Evolutionary conservation across 1,284 basidiomycete genomes (phyloP).

Genomic region (Ustanciosporium gigantosporum): DNA sequence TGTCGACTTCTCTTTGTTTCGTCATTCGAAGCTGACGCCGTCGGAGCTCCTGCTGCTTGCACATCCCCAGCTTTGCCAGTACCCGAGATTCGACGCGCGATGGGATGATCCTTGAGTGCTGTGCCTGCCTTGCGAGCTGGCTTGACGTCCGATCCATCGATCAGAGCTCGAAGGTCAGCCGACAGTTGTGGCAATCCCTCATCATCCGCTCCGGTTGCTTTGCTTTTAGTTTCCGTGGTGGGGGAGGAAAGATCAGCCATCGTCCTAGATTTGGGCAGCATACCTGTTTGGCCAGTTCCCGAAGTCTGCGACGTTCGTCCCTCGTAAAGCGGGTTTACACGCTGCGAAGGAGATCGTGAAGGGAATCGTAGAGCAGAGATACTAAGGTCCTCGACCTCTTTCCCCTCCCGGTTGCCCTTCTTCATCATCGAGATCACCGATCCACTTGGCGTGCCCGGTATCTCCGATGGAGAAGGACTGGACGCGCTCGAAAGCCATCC

Average conservation of each 20-base stretch:
- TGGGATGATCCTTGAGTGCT: constrained; percentile 41
- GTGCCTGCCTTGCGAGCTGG: constrained; percentile 37
- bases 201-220: constrained; percentile 4
- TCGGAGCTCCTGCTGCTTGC: constrained; percentile 1
- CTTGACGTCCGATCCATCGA: constrained; percentile 31
- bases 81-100: constrained; percentile 23
- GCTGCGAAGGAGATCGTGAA: constrained; percentile 28
- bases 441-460: constrained; percentile 40
- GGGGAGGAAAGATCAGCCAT: constrained; percentile 20
- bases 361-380: neutral
- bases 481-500: constrained; percentile 43
- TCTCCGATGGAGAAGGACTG: constrained; percentile 26
- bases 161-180: constrained; percentile 40
- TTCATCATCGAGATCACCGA: constrained; percentile 39
- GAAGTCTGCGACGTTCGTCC: constrained; percentile 1
- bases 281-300: neutral
- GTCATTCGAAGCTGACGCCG: constrained; percentile 1
- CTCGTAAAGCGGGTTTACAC: constrained; percentile 26
- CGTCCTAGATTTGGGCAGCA: constrained; percentile 24
- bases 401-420: constrained; percentile 10
- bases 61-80: constrained; percentile 9
- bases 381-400: constrained; percentile 8
- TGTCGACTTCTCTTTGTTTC: constrained; percentile 19
- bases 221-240: constrained; percentile 1
- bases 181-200: constrained; percentile 40